Conservation (phyloP, 2,329 filamentous ascomycete genomes). For the Exophiala xenobiotica region DNA sequence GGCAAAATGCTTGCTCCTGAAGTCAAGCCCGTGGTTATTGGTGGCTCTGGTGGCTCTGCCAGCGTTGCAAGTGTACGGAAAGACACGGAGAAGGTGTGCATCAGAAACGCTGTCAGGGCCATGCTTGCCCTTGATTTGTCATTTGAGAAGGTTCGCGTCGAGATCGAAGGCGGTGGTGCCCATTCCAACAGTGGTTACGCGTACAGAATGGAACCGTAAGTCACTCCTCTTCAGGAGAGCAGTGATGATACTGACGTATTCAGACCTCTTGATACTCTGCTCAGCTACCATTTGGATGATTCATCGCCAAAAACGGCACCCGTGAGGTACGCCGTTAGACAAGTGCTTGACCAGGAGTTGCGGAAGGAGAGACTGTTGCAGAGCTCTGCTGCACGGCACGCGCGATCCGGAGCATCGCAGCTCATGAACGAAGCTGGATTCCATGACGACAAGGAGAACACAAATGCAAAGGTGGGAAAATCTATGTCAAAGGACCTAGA, state of each 20-base stretch:
- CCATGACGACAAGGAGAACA: slow-evolving; percentile 38
- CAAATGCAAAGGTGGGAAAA: slow-evolving; percentile 34
- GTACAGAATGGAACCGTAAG: slow-evolving; percentile 92
- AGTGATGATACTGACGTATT: no score
- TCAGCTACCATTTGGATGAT: slow-evolving; percentile 68
- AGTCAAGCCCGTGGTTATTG: slow-evolving; percentile 84
- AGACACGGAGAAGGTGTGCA: slow-evolving; percentile 77
- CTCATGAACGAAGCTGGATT: slow-evolving; percentile 21
- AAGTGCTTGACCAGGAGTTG: slow-evolving; percentile 90
- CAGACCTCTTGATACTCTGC: slow-evolving; percentile 71
- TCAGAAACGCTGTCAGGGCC: slow-evolving; percentile 74
- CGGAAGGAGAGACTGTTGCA: slow-evolving; percentile 68
- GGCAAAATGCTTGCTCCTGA: slow-evolving; percentile 77
- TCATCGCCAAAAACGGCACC: slow-evolving; percentile 58
- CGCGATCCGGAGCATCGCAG: slow-evolving; percentile 41
- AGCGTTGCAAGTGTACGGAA: slow-evolving; percentile 82
- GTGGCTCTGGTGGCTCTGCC: slow-evolving; percentile 62
- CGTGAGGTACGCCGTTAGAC: slow-evolving; percentile 86
- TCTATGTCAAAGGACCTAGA: slow-evolving; percentile 31
- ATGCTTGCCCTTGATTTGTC: slow-evolving; percentile 80
- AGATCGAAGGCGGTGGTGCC: slow-evolving; percentile 58
- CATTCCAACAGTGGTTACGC: slow-evolving; percentile 63
- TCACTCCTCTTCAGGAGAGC: slow-evolving; percentile 35
- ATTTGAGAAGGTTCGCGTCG: slow-evolving; percentile 78
- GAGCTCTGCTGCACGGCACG: slow-evolving; percentile 65